phyloP scores from a whole-genome alignment of 2,329 filamentous ascomycete genomes.

The Pezicula radicicola region DNA sequence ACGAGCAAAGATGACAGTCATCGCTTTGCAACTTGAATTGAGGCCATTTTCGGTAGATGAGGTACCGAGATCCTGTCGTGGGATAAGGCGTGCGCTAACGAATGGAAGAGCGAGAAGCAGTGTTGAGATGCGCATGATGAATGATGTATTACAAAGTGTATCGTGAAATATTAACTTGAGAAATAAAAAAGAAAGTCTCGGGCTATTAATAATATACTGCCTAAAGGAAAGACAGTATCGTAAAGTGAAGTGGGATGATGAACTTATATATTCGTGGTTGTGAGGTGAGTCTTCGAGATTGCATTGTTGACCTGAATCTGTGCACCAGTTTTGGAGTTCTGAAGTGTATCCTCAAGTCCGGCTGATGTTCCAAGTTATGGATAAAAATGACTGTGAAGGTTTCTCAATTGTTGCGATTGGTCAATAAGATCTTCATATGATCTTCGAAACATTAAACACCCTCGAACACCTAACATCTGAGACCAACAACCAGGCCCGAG shows the following conservation, averaged over 20 bases:
- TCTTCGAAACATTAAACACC: background rate
- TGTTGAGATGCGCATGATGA: background rate
- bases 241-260: background rate
- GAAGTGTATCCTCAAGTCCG: background rate
- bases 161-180: background rate
- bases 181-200: background rate
- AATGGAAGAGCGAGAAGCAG: background rate
- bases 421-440: background rate
- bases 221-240: background rate
- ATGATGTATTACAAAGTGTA: background rate
- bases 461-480: background rate
- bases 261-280: background rate
- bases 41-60: background rate
- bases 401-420: background rate
- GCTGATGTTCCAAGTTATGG: background rate
- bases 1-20: slow-evolving; percentile 41
- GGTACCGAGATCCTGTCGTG: background rate
- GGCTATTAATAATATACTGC: background rate
- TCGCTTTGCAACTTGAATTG: background rate
- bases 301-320: background rate
- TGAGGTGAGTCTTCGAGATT: background rate
- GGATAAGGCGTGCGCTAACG: background rate
- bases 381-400: background rate
- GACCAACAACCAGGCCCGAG: no score
- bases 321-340: background rate